Base-by-base conservation (phyloP, 352 stramenopile species). In the Thraustochytrium striatum region DNA sequence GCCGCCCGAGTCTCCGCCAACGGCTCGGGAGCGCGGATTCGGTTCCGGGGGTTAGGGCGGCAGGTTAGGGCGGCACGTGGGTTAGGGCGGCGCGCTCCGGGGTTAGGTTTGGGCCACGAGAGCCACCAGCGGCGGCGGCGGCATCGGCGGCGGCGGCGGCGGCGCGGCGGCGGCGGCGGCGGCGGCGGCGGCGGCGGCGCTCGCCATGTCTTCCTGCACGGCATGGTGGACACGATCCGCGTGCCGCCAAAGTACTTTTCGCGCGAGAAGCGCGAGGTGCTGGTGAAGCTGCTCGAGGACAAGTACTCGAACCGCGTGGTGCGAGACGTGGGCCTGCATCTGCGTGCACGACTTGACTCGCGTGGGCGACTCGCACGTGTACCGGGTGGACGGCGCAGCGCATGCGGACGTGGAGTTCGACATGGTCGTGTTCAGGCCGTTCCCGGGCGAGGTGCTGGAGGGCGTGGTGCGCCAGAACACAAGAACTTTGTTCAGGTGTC, bases 341-440 rank as follows among this genome's bases (percentile, higher is more conserved):
- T 82, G 83, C 57, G 33, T 87, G 59, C 68, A 84, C 57, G 75
- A 81, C 61, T 84, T 84, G 32, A 83, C 84, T 28, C 68, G 36
- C 7, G 82, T 86, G 9, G 83, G 83, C 2, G 83, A 86, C 65
- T 50, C 83, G 3, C 83, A 86, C 79, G 69, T 86, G 16, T 86
- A 86, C 69, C 83, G 82, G 39, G 82, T 68, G 9, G 83, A 86
- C 21, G 83, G 83, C 9, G 72, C 68, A n/a, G 84, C 83, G 30
- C 83, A 86, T 79, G 75, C 83, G 57, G 72, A 85, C 58, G 81
- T 85, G 41, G 81, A 79, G 47, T 86, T 86, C 62, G 39, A 78
- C 21, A 52, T 86, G 69, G 78, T 86, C 59, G 81, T 86, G 0
- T 86, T 86, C 55, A 82, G 82, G 33, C 83, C 83, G 8, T 86